phyloP scores from a whole-genome alignment of 1,139 yeast genomes.

The Geotrichum restrictum region DNA sequence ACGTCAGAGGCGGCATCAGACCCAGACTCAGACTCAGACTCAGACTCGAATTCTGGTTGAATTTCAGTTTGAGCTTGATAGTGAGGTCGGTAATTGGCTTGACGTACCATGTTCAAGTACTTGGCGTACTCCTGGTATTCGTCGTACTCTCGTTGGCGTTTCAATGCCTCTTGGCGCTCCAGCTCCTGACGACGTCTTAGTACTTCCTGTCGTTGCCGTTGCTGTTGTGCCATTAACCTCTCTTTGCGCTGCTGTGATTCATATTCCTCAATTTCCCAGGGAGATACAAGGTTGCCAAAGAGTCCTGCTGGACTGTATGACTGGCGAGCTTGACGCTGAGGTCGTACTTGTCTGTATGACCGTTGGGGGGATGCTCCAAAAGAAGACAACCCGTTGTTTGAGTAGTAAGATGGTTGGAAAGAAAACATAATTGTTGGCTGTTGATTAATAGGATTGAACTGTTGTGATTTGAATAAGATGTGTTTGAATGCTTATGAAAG shows the following conservation, averaged over 20 bases:
- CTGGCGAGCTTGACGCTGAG: too few relatives aligned
- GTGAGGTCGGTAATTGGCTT: background rate
- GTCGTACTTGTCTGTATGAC: too few relatives aligned
- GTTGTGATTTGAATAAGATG: too few relatives aligned
- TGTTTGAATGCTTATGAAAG: too few relatives aligned
- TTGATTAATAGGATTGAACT: background rate
- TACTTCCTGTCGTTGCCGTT: too few relatives aligned
- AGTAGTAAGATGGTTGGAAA: background rate
- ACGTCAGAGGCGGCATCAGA: background rate
- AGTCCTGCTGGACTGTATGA: too few relatives aligned
- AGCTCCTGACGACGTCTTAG: background rate
- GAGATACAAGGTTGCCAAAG: too few relatives aligned
- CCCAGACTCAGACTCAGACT: background rate
- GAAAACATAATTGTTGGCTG: slow-evolving; percentile 5
- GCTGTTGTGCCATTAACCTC: background rate
- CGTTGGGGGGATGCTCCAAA: too few relatives aligned
- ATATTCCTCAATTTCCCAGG: slow-evolving; percentile 1
- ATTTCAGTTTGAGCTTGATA: background rate
- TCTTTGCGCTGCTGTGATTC: background rate
- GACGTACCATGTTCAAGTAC: background rate
- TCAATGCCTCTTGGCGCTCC: background rate
- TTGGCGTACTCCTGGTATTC: slow-evolving; percentile 3
- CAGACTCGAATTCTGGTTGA: background rate
- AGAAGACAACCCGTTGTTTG: too few relatives aligned
- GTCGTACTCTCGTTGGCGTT: background rate